Base-by-base conservation (phyloP, 768 basidiomycete species). In the Tylopilus intermedius region DNA sequence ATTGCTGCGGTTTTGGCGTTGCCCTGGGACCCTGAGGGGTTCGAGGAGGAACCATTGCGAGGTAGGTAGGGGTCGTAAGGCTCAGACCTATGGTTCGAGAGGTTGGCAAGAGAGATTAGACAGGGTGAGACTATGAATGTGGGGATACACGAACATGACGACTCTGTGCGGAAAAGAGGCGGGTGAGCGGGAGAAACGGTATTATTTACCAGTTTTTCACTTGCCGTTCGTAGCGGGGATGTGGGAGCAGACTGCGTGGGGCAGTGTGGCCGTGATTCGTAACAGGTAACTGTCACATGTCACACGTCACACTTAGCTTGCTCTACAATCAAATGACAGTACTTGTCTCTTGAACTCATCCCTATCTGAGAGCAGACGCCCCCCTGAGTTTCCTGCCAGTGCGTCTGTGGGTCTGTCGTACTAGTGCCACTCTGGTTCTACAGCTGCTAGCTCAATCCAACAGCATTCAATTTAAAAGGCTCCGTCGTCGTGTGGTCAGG, bases 41-140 rank as follows among this genome's bases (percentile, higher is more conserved):
- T 72, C 11, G 85, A 76, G 46, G 83, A 79, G 52, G 81, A 74
- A 70, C 88, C 87, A 69, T 81, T 83, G 63, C 90, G 86, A 58
- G 94, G 94, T 57, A 97, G 80, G 74, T 99, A 98, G 60, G 95
- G 95, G 81, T 98, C 95, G 74, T 97, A 97, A 67, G 93, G 94
- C 76, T 95, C 91, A 68, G 93, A 92, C 93, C 93, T 95, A 70
- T 49, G 53, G 53, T 50, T 54, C 53, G 26, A 42, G 38, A 22
- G 53, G n/a, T 50, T 41, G 26, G 45, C 26, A 44, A 47, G 35
- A 52, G 49, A 52, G 22, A 41, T 49, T 39, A 57, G 44, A 56
- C n/a, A 24, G 21, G 14, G 49, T 8, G 32, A 7, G 24, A 18
- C 18, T 7, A 51, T 4, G 43, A 44, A 50, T 40, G 27, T 9